Evolutionary conservation across 257 asterid genomes (phyloP).

Genomic region (Solanum appendiculatum): DNA sequence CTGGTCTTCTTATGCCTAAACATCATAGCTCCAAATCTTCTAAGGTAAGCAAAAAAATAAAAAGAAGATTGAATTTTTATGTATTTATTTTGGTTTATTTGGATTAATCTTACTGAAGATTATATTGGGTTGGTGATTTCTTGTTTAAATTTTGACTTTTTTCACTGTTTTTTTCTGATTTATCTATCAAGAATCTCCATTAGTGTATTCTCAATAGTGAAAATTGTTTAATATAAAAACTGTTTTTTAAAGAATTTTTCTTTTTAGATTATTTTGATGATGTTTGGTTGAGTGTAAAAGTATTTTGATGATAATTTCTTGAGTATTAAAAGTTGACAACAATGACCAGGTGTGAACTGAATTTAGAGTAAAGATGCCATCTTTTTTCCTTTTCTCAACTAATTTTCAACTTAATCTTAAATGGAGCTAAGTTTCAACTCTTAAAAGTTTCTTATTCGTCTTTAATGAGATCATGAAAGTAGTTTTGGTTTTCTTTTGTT

Average conservation of each 20-base stretch:
- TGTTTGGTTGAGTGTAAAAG: not conserved
- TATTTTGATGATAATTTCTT: not conserved
- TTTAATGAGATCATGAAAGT: not conserved
- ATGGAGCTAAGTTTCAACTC: not conserved
- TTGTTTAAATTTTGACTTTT: not conserved
- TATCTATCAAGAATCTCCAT: not conserved
- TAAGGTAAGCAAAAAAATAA: not conserved
- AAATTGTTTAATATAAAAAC: not conserved
- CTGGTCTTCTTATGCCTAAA: constrained; percentile 51
- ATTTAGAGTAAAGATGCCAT: not conserved
- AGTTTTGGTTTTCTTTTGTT: not conserved
- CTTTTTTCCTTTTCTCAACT: not conserved
- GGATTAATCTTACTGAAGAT: not conserved
- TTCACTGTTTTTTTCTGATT: not conserved
- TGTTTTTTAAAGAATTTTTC: not conserved
- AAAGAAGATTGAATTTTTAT: not conserved
- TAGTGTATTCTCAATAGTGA: not conserved
- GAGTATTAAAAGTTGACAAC: not conserved
- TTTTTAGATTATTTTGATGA: not conserved
- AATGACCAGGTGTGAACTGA: not conserved
- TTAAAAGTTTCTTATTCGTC: not conserved
- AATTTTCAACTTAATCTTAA: not conserved
- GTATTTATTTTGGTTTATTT: not conserved
- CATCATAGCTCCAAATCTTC: not conserved
- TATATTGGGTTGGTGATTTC: not conserved